phyloP scores from a whole-genome alignment of 1,284 basidiomycete species.

The Heliocybe sulcata region DNA sequence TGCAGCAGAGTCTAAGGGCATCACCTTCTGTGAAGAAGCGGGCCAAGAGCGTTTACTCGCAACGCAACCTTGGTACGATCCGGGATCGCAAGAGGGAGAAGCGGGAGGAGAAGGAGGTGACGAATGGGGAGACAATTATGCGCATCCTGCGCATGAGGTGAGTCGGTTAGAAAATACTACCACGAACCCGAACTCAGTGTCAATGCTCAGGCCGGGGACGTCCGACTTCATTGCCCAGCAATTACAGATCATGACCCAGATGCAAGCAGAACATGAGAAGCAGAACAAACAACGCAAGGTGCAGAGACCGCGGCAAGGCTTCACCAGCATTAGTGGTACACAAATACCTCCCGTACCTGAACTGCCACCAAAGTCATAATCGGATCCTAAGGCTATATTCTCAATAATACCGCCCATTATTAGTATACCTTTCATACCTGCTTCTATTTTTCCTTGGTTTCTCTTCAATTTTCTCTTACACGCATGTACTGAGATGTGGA shows the following conservation, averaged over 20 bases:
- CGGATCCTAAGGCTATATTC: neutral
- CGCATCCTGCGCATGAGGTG: constrained; percentile 91
- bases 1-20: constrained; percentile 74
- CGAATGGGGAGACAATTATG: constrained; percentile 85
- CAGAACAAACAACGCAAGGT: constrained; percentile 46
- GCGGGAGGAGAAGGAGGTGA: constrained; percentile 53
- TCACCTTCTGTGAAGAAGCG: constrained; percentile 78
- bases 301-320: constrained; percentile 22
- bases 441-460: neutral
- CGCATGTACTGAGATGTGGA: neutral
- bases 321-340: neutral
- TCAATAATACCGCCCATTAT: neutral
- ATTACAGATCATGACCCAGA: constrained; percentile 65
- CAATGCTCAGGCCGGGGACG: constrained; percentile 58
- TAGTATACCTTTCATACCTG: neutral
- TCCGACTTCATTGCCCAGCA: constrained; percentile 89
- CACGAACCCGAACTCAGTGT: neutral
- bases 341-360: constrained; percentile 20
- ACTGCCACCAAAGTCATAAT: constrained; percentile 15
- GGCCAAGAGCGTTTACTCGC: constrained; percentile 85
- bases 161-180: constrained; percentile 16
- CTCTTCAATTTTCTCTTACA: neutral
- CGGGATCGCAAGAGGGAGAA: constrained; percentile 92
- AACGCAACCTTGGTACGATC: constrained; percentile 94
- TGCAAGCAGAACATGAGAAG: constrained; percentile 68